These are phyloP conservation scores for Rutstroemia sp. DNA, from an alignment of 2,329 filamentous ascomycete species.

Conservation along the genomic window DNA sequence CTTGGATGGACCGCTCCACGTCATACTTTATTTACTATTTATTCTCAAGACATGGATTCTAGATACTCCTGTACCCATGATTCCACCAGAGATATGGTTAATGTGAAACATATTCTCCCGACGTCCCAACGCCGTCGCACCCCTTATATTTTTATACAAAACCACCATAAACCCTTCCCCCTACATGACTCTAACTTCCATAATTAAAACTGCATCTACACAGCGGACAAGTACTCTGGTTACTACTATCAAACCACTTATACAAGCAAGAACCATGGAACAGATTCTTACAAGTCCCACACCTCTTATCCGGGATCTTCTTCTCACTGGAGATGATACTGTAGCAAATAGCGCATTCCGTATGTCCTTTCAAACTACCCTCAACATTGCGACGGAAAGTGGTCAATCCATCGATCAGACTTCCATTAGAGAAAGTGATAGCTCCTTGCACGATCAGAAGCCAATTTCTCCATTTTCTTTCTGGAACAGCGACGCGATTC, in stretches of 20 bases:
- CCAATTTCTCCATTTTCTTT: slow-evolving; percentile 91
- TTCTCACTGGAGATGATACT: slow-evolving; percentile 84
- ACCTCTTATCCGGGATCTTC: slow-evolving; percentile 85
- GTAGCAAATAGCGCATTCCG: slow-evolving; percentile 95
- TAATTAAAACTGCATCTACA: slow-evolving; percentile 83
- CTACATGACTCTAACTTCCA: slow-evolving; percentile 5
- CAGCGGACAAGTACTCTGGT: slow-evolving; percentile 83
- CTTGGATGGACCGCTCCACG: too few species aligned
- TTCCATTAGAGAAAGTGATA: slow-evolving; percentile 88
- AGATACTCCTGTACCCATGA: too few species aligned
- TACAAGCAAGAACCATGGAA: slow-evolving; percentile 89
- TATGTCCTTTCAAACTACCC: slow-evolving; percentile 84
- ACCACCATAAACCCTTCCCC: too few species aligned
- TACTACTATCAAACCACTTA: slow-evolving; percentile 95
- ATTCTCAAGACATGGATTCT: too few species aligned
- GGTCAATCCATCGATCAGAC: slow-evolving; percentile 76
- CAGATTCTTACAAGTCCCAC: slow-evolving; percentile 84
- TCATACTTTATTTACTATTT: too few species aligned
- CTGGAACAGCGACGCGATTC: slow-evolving; percentile 78
- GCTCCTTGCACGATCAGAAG: slow-evolving; percentile 81
- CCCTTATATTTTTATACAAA: too few species aligned
- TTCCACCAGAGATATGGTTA: too few species aligned
- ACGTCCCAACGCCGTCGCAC: too few species aligned
- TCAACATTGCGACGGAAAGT: slow-evolving; percentile 83
- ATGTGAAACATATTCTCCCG: too few species aligned